Base-by-base conservation (phyloP, 192 early-diverging fungal genomes). In the Cladochytrium replicatum region DNA sequence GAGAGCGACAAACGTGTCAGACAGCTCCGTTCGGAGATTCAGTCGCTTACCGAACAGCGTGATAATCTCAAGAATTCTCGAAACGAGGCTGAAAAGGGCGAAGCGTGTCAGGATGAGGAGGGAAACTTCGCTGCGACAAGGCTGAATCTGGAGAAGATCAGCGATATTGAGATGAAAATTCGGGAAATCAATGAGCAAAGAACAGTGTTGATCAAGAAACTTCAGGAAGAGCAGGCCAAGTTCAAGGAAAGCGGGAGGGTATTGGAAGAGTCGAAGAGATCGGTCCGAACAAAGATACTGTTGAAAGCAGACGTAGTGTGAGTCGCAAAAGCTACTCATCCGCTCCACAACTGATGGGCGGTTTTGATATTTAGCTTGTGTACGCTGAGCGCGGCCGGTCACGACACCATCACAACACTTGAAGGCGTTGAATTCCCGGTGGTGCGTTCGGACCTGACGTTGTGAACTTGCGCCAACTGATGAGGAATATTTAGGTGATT, bases 301-400 rank as follows among this genome's bases (percentile, higher is more conserved):
- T 46, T 68, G 30, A 75, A 83, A 11, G 86, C 87, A 0, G 89
- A 97, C 68, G 78, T 95, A 32, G 70, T 89, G 15, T 85, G 82
- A 45, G 39, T 15, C 11, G 15, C 9, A 11, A 29, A 37, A 9
- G 9, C 19, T 44, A 9, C 9, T 11, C 13, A 44, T 44, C 9
- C 44, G 21, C 30, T 11, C 21, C 9, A 9, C 44, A 9, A 19
- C 13, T 49, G n/a, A 49, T 49, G 9, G 9, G 48, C 9, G 9
- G n/a, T 13, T 11, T 49, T 27, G 11, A 13, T 37, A 13, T 44
- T 9, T 11, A 65, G 63, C 17, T 30, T 79, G 29, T 77, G 80
- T 37, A 97, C 94, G 2, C 66, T 97, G 8, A 81, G 77, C 48
- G 87, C 85, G 15, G 85, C 86, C 45, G 94, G 91, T 0, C 85